Percentiles rank a stretch among this genome's conserved stretches.
Evolutionary conservation across 1,139 yeast genomes (phyloP).

Genomic region (Sugiyamaella castrensis): DNA sequence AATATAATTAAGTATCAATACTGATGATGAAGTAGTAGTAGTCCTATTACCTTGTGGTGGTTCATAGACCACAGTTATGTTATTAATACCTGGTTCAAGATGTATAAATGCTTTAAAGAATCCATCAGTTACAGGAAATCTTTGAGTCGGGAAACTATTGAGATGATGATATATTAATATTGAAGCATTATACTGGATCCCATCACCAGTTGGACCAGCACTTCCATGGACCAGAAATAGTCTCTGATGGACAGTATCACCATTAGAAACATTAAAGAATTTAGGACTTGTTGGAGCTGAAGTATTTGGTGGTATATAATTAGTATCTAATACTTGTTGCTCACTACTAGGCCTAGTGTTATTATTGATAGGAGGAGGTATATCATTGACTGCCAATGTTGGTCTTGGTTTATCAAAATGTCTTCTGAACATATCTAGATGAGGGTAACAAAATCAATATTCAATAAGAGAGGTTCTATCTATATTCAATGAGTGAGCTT

Average conservation of each 20-base stretch:
- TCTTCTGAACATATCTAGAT: constrained; percentile 7
- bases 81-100: constrained; percentile 56
- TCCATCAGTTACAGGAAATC: constrained; percentile 65
- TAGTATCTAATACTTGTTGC: neutral
- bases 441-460: neutral
- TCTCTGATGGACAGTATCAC: constrained; percentile 32
- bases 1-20: constrained; percentile 46
- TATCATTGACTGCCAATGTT: neutral
- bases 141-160: constrained; percentile 64
- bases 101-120: constrained; percentile 74
- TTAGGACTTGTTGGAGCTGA: neutral
- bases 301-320: neutral
- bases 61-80: constrained; percentile 31
- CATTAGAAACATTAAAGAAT: constrained; percentile 14
- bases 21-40: constrained; percentile 18
- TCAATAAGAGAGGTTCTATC: too few species aligned
- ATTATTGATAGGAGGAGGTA: constrained; percentile 5
- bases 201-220: constrained; percentile 30
- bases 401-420: neutral
- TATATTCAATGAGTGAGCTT: too few species aligned
- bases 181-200: constrained; percentile 26
- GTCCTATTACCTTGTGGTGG: constrained; percentile 18
- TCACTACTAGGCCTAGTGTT: constrained; percentile 1
- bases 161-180: constrained; percentile 48
- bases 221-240: constrained; percentile 35